Conservation (phyloP, 169 alveolate genomes). For the Plasmodium sp. region DNA sequence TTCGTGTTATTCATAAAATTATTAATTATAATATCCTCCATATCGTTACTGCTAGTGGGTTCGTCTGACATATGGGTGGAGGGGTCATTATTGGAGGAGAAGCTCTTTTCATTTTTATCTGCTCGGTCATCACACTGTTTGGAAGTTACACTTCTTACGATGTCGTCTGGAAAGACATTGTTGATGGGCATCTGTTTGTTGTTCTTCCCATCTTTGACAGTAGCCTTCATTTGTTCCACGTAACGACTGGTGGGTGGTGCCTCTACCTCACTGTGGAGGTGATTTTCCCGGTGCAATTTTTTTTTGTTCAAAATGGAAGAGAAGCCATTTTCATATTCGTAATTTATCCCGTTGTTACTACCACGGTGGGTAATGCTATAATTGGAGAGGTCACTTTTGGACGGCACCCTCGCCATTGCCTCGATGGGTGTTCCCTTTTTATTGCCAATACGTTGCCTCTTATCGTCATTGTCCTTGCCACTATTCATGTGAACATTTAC, state of each 20-base stretch:
- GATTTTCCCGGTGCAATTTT: neutral
- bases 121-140: neutral
- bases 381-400: neutral
- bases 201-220: neutral
- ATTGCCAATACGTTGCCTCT: neutral
- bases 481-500: neutral
- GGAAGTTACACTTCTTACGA: neutral
- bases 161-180: neutral
- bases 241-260: neutral
- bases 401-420: neutral
- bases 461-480: neutral
- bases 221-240: neutral
- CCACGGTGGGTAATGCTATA: neutral
- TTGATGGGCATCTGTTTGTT: neutral
- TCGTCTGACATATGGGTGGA: neutral
- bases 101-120: neutral
- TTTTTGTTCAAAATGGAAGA: neutral
- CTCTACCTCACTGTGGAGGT: neutral
- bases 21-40: conserved; percentile 3
- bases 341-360: neutral
- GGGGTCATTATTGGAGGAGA: neutral
- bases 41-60: neutral
- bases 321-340: neutral
- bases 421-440: neutral
- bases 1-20: conserved; percentile 35